Evolutionary conservation across 1,139 yeast genomes (phyloP).

Genomic region (Blastobotrys malaysiensis): DNA sequence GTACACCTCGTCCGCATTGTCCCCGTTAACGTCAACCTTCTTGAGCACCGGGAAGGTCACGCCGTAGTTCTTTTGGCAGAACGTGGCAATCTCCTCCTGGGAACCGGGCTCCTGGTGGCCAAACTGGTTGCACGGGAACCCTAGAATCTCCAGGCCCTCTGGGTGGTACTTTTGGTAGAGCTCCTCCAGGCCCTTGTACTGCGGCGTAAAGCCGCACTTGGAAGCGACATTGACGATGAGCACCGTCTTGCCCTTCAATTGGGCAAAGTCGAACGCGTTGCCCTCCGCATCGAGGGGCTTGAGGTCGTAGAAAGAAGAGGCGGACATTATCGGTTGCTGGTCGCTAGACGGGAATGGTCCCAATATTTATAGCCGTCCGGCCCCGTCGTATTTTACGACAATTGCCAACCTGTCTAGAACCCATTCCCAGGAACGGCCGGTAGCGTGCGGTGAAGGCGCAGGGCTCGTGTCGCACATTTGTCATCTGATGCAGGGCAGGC

Average conservation of each 20-base stretch:
- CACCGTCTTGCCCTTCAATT: conserved; percentile 84
- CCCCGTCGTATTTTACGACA: neutral
- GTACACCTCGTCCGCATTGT: conserved; percentile 73
- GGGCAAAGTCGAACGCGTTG: conserved; percentile 57
- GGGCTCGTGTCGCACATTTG: neutral
- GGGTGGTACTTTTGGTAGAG: conserved; percentile 73
- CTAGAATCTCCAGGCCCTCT: conserved; percentile 71
- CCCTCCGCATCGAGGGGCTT: conserved; percentile 54
- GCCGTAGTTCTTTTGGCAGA: conserved; percentile 65
- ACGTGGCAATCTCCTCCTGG: conserved; percentile 56
- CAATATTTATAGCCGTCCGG: neutral
- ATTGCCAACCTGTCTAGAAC: neutral
- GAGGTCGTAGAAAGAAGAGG: conserved; percentile 48
- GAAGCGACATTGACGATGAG: conserved; percentile 89
- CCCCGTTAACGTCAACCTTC: conserved; percentile 88
- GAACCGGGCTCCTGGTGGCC: conserved; percentile 83
- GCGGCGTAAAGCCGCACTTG: conserved; percentile 54
- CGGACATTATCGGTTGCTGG: conserved; percentile 18
- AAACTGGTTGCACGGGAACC: conserved; percentile 93
- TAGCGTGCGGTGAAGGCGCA: neutral
- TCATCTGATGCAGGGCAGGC: neutral
- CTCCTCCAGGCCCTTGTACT: conserved; percentile 79
- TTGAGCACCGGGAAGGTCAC: conserved; percentile 85
- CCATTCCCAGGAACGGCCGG: neutral
- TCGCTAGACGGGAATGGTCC: neutral